Evolutionary conservation across 768 basidiomycete species (phyloP), one percentile per base, ranked within the genome.

Genomic region (Mycena metata): DNA sequence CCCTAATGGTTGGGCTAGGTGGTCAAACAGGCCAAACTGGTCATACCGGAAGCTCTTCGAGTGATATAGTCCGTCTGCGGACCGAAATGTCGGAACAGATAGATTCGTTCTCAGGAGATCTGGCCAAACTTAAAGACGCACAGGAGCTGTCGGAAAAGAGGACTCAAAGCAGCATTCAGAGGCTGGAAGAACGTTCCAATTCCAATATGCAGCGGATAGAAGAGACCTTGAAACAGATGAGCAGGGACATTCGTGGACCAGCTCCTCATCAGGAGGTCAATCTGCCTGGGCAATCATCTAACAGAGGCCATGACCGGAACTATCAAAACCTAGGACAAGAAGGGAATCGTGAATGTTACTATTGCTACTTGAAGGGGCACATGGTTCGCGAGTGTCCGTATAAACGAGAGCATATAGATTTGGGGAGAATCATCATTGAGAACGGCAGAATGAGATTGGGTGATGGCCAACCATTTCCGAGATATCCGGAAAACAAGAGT

Each of bases 301-400:
- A 52, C 9, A 26, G 26, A 21, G 50, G 50, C 1, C 30, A 52
- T 1, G 26, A 52, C 30, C 9, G 15, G 19, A 33, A 33, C 4
- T 33, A 19, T 7, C 30, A 19, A 13, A 16, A 16, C n/a, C 45
- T 8, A 52, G 30, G 30, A 15, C 24, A 35, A 33, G 17, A 46
- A 21, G 7, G 10, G 16, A 16, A 51, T 8, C 15, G 15, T 11
- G 41, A 56, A 10, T 56, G 39, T n/a, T 56, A 12, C 39, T 56
- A 56, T 23, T 56, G 55, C 12, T 56, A 24, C 39, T 16, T 42
- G n/a, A 41, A 11, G 1, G 55, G 55, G 4, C 58, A 59, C 15
- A 39, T 60, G 33, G 47, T 60, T 21, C 17, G 61, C 7, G 41
- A 62, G 10, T 62, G 61, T 30, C 61, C 36, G 7, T 43, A 62